Evolutionary conservation across 495 filamentous ascomycete genomes (phyloP).

Genomic region (Penicillium paxilli): DNA sequence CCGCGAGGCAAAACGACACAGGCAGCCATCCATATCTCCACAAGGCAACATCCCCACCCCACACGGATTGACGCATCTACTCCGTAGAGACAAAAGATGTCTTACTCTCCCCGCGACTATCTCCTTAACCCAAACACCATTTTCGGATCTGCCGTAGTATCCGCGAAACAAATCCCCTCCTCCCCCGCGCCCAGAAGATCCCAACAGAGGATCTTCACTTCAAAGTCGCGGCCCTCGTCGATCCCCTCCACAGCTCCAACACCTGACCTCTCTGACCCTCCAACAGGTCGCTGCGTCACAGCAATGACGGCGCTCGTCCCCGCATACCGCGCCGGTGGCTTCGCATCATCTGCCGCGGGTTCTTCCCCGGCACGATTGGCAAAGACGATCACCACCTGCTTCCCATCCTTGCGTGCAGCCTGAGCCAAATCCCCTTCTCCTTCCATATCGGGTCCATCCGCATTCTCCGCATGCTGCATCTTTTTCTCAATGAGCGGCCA

Average conservation of each 20-base stretch:
- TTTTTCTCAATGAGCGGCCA: conserved; percentile 64
- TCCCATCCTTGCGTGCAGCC: conserved; percentile 15
- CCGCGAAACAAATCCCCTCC: conserved; percentile 51
- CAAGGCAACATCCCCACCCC: background rate
- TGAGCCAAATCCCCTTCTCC: background rate
- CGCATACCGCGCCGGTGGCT: conserved; percentile 60
- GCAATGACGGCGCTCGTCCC: conserved; percentile 84
- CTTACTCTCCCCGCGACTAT: conserved; percentile 5
- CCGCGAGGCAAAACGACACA: background rate
- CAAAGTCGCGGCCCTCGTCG: conserved; percentile 20
- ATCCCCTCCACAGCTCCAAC: conserved; percentile 13
- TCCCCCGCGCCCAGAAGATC: conserved; percentile 45
- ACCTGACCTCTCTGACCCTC: conserved; percentile 14
- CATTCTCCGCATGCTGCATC: conserved; percentile 39
- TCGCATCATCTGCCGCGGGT: conserved; percentile 48
- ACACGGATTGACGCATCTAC: conserved; percentile 6
- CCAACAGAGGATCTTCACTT: conserved; percentile 48
- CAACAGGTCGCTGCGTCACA: conserved; percentile 51
- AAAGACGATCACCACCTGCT: conserved; percentile 74
- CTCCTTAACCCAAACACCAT: conserved; percentile 41
- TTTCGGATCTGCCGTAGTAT: conserved; percentile 42
- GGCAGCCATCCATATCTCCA: background rate
- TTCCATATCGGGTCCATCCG: conserved; percentile 17
- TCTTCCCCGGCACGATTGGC: conserved; percentile 80
- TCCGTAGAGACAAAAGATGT: conserved; percentile 3